Conservation (phyloP, 768 basidiomycete species). For the Lepiota venenata region DNA sequence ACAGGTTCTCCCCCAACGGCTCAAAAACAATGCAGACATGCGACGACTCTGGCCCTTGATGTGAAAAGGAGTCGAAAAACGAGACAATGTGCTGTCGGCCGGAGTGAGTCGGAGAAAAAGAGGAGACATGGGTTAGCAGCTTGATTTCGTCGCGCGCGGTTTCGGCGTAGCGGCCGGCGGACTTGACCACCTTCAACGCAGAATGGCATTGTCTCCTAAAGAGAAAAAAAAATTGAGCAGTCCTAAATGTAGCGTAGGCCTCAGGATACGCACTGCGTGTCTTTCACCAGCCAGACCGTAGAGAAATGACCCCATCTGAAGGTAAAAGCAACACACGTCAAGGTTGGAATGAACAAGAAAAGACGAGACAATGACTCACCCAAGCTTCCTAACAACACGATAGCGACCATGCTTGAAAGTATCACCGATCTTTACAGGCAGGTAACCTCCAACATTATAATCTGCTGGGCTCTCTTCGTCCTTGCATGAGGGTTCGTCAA, state of each 20-base stretch:
- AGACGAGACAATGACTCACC: too few species aligned
- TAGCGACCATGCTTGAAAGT: slow-evolving; percentile 84
- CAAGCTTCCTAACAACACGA: slow-evolving; percentile 84
- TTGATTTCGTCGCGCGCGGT: slow-evolving; percentile 97
- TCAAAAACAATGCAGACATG: slow-evolving; percentile 94
- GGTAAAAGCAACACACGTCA: slow-evolving; percentile 12
- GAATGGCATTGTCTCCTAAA: slow-evolving; percentile 73
- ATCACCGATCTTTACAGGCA: slow-evolving; percentile 79
- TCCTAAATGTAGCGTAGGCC: slow-evolving; percentile 3
- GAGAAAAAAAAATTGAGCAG: slow-evolving; percentile 11
- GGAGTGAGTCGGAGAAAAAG: slow-evolving; percentile 69
- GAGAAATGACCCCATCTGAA: slow-evolving; percentile 92
- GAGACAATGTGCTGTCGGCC: slow-evolving; percentile 83
- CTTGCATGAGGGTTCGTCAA: slow-evolving; percentile 61
- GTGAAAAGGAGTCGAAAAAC: slow-evolving; percentile 87
- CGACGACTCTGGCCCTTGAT: slow-evolving; percentile 63
- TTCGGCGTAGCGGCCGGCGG: slow-evolving; percentile 92
- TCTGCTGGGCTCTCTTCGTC: slow-evolving; percentile 84
- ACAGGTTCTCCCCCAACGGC: slow-evolving; percentile 76
- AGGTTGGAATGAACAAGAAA: slow-evolving; percentile 18
- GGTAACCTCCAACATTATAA: slow-evolving; percentile 80
- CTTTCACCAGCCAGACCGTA: slow-evolving; percentile 89
- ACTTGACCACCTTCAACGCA: slow-evolving; percentile 94
- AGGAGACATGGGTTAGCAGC: slow-evolving; percentile 72
- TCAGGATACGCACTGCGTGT: slow-evolving; percentile 54